Evolutionary conservation across 2,329 filamentous ascomycete species (phyloP).

Genomic region (Byssoonygena ceratinophila): DNA sequence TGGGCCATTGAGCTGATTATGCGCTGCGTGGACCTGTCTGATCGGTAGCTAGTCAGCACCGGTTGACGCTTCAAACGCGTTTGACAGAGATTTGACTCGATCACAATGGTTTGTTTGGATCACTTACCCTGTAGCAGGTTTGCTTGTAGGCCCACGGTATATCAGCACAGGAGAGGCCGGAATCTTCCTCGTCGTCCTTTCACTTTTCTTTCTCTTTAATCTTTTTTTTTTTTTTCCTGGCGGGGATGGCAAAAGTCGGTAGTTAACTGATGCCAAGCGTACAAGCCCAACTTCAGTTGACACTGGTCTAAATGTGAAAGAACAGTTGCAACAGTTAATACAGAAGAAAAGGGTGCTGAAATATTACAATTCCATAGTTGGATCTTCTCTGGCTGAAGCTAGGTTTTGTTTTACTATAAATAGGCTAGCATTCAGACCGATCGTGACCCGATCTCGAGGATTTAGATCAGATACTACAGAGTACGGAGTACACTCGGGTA

Average conservation of each 20-base stretch:
- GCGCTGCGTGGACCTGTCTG: conserved; percentile 2
- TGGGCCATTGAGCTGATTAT: conserved; percentile 5
- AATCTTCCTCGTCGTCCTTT: not conserved
- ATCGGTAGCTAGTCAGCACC: too few relatives aligned
- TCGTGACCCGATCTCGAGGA: too few relatives aligned
- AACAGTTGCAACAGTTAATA: too few relatives aligned
- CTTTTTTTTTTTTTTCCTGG: not conserved
- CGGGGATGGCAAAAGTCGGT: not conserved
- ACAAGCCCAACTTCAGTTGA: not conserved
- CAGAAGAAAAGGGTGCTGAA: too few relatives aligned
- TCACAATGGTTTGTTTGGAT: not conserved
- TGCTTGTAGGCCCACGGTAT: not conserved
- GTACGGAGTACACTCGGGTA: too few relatives aligned
- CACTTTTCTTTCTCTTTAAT: not conserved
- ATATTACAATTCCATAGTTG: too few relatives aligned
- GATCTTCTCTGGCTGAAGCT: too few relatives aligned
- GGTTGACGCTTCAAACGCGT: too few relatives aligned
- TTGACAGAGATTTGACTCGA: not conserved
- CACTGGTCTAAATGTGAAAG: too few relatives aligned
- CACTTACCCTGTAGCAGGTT: not conserved
- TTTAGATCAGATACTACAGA: too few relatives aligned
- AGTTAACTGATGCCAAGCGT: not conserved
- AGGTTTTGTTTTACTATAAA: too few relatives aligned
- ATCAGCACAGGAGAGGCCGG: not conserved
- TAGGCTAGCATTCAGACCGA: too few relatives aligned